A percentile compares a stretch with the other conserved stretches of the same genome.
Conservation (phyloP, 768 basidiomycete genomes). For the Tylopilus sp. region DNA sequence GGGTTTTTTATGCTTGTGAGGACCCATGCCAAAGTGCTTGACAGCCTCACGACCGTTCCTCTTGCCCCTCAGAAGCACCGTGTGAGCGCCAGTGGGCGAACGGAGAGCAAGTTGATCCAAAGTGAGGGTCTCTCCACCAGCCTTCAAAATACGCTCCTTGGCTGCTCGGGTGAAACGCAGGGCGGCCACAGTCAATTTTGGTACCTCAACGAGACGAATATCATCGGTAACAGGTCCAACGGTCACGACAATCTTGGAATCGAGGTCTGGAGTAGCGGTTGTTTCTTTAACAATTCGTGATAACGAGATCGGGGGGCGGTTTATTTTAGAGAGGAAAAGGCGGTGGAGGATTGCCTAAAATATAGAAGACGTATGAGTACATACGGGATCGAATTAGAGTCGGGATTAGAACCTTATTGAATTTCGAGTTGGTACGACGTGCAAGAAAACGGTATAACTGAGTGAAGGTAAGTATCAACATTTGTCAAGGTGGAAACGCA, state of each 20-base stretch:
- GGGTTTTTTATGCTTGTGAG: constrained; percentile 98
- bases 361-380: constrained; percentile 18
- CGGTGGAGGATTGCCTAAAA: constrained; percentile 87
- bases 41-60: constrained; percentile 91
- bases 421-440: constrained; percentile 89
- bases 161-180: constrained; percentile 92
- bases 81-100: constrained; percentile 93
- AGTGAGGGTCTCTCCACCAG: constrained; percentile 92
- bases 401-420: constrained; percentile 78
- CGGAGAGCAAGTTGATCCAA: constrained; percentile 96
- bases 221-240: constrained; percentile 97
- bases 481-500: constrained; percentile 9
- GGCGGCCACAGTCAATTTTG: constrained; percentile 91
- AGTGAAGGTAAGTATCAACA: constrained; percentile 5
- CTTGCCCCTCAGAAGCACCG: constrained; percentile 88
- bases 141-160: constrained; percentile 91
- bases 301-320: constrained; percentile 94
- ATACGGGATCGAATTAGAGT: background rate
- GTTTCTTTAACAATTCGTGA: constrained; percentile 90
- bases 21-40: constrained; percentile 98
- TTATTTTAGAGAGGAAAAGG: constrained; percentile 95
- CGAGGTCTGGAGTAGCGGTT: constrained; percentile 54
- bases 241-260: constrained; percentile 81
- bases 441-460: constrained; percentile 99
- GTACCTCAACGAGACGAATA: constrained; percentile 77